These are phyloP conservation scores for Emydomyces testavorans DNA, from an alignment of 2,329 filamentous ascomycete genomes.

Conservation along the genomic window DNA sequence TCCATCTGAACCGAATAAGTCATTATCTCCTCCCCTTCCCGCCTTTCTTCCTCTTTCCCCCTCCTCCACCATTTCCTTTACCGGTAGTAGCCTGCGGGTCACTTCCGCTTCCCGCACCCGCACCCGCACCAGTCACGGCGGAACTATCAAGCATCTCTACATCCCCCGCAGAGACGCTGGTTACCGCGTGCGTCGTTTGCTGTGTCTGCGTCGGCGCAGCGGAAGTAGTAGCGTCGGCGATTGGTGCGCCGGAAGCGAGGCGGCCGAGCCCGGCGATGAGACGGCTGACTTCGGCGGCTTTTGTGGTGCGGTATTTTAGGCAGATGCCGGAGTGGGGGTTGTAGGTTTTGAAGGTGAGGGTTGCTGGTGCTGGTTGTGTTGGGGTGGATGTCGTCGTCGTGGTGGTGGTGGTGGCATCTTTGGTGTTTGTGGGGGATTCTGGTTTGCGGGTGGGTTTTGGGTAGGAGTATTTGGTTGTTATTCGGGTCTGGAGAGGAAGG, in stretches of 20 bases:
- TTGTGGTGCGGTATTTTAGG: constrained; percentile 84
- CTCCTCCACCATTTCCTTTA: constrained; percentile 57
- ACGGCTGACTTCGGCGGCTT: constrained; percentile 78
- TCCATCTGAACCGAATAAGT: too few relatives aligned
- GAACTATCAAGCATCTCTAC: constrained; percentile 31
- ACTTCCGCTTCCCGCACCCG: constrained; percentile 30
- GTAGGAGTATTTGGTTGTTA: constrained; percentile 87
- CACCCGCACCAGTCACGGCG: constrained; percentile 20
- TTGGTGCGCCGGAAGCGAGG: constrained; percentile 55
- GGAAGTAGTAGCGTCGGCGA: constrained; percentile 22
- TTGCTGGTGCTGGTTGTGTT: constrained; percentile 43
- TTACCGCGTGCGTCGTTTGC: neutral
- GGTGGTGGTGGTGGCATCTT: constrained; percentile 16
- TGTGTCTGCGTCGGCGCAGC: constrained; percentile 24
- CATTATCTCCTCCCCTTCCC: constrained; percentile 61
- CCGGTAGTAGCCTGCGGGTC: constrained; percentile 53
- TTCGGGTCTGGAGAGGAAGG: constrained; percentile 55
- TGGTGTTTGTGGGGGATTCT: constrained; percentile 25
- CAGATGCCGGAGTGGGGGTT: constrained; percentile 69
- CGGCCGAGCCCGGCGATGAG: constrained; percentile 66
- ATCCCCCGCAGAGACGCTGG: constrained; percentile 25
- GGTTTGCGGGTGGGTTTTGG: constrained; percentile 25
- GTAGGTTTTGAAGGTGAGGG: constrained; percentile 77
- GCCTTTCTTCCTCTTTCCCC: constrained; percentile 62
- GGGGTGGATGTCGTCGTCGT: constrained; percentile 25